These are phyloP conservation scores for Monilinia polystroma DNA, from an alignment of 2,329 filamentous ascomycete species.

Conservation along the genomic window DNA sequence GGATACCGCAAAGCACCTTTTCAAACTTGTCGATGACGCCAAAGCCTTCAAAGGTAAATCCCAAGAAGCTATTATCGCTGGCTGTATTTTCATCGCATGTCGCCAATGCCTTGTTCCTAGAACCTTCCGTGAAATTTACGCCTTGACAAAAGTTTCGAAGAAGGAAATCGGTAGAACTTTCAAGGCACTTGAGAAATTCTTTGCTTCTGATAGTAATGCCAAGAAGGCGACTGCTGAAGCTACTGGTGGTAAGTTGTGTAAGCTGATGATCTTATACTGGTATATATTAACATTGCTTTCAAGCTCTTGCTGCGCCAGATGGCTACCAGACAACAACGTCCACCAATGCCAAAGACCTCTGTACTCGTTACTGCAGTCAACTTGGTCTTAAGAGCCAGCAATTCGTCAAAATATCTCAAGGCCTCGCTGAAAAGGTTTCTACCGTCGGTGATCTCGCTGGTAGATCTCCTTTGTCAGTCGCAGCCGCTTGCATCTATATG, in stretches of 20 bases:
- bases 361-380: slow-evolving; percentile 83
- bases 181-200: slow-evolving; percentile 86
- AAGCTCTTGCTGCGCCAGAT: slow-evolving; percentile 43
- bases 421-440: slow-evolving; percentile 75
- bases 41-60: slow-evolving; percentile 95
- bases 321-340: slow-evolving; percentile 73
- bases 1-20: slow-evolving; percentile 91
- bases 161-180: slow-evolving; percentile 97
- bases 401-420: slow-evolving; percentile 76
- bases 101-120: slow-evolving; percentile 83
- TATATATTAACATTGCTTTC: slow-evolving; percentile 38
- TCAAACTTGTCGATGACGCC: slow-evolving; percentile 89
- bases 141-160: slow-evolving; percentile 89
- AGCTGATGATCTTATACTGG: slow-evolving; percentile 30
- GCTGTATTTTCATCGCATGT: slow-evolving; percentile 96
- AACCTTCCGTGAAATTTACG: slow-evolving; percentile 92
- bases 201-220: slow-evolving; percentile 69
- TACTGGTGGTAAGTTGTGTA: slow-evolving; percentile 53
- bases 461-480: slow-evolving; percentile 89
- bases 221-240: slow-evolving; percentile 49
- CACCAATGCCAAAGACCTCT: slow-evolving; percentile 80
- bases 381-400: slow-evolving; percentile 70
- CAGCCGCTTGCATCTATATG: slow-evolving; percentile 96
- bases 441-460: slow-evolving; percentile 77
- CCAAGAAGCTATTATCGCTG: slow-evolving; percentile 88